Evolutionary conservation across 176 grass and related monocot species (phyloP), one percentile per base, ranked within the genome.

Genomic region (Aegilops umbellulata): DNA sequence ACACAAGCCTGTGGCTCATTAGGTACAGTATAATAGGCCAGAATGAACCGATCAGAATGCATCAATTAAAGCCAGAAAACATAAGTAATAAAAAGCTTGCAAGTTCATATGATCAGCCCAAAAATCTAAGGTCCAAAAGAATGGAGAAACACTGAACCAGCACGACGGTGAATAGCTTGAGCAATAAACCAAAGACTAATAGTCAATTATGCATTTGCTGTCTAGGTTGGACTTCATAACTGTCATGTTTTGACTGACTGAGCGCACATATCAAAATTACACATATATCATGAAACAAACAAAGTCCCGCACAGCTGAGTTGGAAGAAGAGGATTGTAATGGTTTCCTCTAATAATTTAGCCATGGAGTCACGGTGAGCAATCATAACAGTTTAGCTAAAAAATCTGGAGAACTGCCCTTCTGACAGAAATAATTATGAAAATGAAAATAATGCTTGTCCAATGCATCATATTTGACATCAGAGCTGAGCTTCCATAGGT

Each of bases 1-100:
- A 90, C 80, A 70, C 49, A 82, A 75, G 79, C 87, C 51, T 89
- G 89, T 1, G 82, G 77, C 60, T 87, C 82, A 5, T 78, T 78
- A 85, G 95, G 92, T 97, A 3, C 88, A 88, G 15, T 1, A 7
- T 47, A 23, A 61, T 76, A 68, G 6, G 69, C 24, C 55, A 84
- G 16, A 73, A 74, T 16, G 41, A 34, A 39, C 15, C 6, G 16
- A 29, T 67, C 60, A 88, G 19, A 77, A 70, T 60, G 19, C 24
- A 76, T 60, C 15, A 19, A 61, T 47, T 74, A 85, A 22, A 85
- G 1, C 46, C 84, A 60, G 42, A 26, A 12, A 74, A 80, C 19
- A 34, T 30, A 24, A 70, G 49, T 35, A 32, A 35, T 39, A 65
- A 8, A 76, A 30, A 13, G 5, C 27, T 29, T 35, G 29, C 26